Evolutionary conservation across 257 asterid species (phyloP).

Genomic region (Knoxia roxburghii): DNA sequence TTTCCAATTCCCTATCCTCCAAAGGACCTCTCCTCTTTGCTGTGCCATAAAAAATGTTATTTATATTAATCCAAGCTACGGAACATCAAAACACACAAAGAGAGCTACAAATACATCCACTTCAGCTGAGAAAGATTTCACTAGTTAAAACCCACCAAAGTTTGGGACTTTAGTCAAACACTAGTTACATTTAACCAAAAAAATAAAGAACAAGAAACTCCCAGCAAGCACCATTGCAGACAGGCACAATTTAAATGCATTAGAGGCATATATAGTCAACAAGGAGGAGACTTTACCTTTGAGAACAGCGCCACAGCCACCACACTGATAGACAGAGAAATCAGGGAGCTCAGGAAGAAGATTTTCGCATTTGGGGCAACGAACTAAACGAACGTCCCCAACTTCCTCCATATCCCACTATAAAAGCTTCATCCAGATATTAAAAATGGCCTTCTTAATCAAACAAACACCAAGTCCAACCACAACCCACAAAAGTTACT

Average conservation of each 20-base stretch:
- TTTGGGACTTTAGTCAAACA: neutral
- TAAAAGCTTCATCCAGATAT: slow-evolving; percentile 23
- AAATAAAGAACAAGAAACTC: neutral
- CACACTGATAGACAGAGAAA: slow-evolving; percentile 82
- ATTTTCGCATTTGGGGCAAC: slow-evolving; percentile 94
- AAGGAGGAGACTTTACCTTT: slow-evolving; percentile 40
- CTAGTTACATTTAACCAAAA: neutral
- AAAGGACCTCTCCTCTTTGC: slow-evolving; percentile 53
- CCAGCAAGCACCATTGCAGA: neutral
- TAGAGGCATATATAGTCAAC: neutral
- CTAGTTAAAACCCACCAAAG: neutral
- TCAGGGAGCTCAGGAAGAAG: slow-evolving; percentile 76
- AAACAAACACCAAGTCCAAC: slow-evolving; percentile 4
- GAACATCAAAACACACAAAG: neutral
- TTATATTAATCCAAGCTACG: neutral
- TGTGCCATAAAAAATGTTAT: slow-evolving; percentile 23
- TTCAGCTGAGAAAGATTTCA: neutral
- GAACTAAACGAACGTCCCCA: slow-evolving; percentile 63
- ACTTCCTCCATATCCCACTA: slow-evolving; percentile 48
- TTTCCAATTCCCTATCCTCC: slow-evolving; percentile 46
- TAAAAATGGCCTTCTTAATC: slow-evolving; percentile 6
- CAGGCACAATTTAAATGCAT: neutral
- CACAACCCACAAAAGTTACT: neutral
- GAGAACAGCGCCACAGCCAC: slow-evolving; percentile 89
- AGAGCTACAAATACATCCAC: neutral